phyloP scores from a whole-genome alignment of 2,329 filamentous ascomycete genomes.

The Talaromyces sp. region DNA sequence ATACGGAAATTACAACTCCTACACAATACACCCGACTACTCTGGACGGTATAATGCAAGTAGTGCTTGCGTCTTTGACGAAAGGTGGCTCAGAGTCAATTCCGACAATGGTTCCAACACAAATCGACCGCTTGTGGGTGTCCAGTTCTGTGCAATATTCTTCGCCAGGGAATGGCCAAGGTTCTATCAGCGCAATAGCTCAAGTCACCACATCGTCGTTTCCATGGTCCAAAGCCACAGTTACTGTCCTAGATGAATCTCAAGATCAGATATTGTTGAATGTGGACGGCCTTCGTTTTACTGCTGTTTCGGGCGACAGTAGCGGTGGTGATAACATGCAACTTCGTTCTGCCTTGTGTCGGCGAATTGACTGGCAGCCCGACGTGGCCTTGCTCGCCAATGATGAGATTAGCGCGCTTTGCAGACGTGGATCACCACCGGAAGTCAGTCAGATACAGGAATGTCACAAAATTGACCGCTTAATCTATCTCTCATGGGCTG shows the following conservation, averaged over 20 bases:
- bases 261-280: neutral
- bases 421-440: neutral
- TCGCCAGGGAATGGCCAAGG: neutral
- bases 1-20: neutral
- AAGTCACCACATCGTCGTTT: neutral
- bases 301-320: neutral
- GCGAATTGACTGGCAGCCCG: neutral
- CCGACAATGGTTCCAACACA: neutral
- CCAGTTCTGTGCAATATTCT: neutral
- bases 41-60: neutral
- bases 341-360: neutral
- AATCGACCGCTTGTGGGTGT: neutral
- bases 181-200: neutral
- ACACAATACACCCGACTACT: neutral
- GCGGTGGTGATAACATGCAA: neutral
- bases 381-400: neutral
- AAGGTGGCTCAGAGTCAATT: neutral
- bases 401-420: neutral
- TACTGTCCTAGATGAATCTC: neutral
- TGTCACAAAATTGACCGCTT: neutral
- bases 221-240: neutral
- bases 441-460: neutral
- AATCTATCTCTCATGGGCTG: neutral
- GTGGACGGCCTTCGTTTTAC: neutral
- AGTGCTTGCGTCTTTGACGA: neutral